Base-by-base conservation (phyloP, 2,329 filamentous ascomycete species). In the Hypoxylon sp. region DNA sequence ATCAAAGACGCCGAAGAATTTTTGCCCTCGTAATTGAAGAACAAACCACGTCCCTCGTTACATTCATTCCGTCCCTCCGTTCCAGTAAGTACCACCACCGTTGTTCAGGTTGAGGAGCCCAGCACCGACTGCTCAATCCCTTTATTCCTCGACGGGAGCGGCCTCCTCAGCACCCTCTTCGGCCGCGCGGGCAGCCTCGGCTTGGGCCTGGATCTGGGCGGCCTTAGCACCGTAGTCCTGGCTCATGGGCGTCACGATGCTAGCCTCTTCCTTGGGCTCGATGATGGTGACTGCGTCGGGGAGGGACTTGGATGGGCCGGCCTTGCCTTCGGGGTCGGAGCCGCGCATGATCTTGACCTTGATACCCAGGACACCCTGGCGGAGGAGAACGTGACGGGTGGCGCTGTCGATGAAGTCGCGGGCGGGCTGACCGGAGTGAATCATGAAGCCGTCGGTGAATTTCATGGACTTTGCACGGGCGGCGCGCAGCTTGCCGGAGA, bases 311-410 rank as follows among this genome's bases (percentile, higher is more conserved):
- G 94, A 93, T 78, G 95, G 94, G 76, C 96, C 94, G 79, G 93
- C 90, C 91, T 99, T 99, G 90, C 96, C 96, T 86, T 98, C 94
- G 82, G 96, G 96, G 88, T 99, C 96, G 77, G 93, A 96, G 81
- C 96, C 96, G 83, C 96, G 94, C 96, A 99, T 99, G 87, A 99
- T 99, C 94, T 99, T 99, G 85, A 99, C 96, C 91, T 99, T 99
- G 88, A 99, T 99, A 87, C 96, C 96, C 75, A 99, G 88, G 75
- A 99, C 96, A 92, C 96, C 96, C 89, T 99, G 96, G 86, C 96
- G 93, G 84, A 99, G 94, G 75, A 99, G 94, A 79, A 99, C 96
- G 93, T 99, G 96, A 79, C 96, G 96, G 80, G 96, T 98, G 77
- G 96, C 96, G 79, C 86, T 89, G 89, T 99, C 96, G 83, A 99